These are phyloP conservation scores for Phalaenopsis equestris DNA, from an alignment of 106 monocot genomes.

Conservation along the genomic window DNA sequence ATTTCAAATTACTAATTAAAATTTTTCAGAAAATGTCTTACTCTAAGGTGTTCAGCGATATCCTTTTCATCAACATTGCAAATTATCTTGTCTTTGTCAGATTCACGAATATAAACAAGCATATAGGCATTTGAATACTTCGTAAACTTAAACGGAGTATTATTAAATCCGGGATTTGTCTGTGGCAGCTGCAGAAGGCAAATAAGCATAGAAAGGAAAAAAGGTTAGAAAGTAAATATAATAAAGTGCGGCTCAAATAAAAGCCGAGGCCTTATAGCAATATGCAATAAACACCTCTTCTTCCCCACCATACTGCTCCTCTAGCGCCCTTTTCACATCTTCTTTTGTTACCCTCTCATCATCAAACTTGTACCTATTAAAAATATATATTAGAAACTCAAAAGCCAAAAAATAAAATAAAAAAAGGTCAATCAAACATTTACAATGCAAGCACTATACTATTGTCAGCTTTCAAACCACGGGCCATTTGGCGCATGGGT, in stretches of 20 bases:
- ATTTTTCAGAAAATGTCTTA: slow-evolving; percentile 7
- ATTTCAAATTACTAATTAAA: neutral
- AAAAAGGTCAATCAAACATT: neutral
- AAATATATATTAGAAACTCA: neutral
- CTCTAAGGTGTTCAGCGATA: slow-evolving; percentile 75
- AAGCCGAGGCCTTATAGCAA: neutral
- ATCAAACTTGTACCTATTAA: slow-evolving; percentile 82
- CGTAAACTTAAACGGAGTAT: slow-evolving; percentile 72
- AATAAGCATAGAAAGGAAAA: neutral
- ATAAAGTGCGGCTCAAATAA: neutral
- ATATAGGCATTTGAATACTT: slow-evolving; percentile 91
- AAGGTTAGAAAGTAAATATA: neutral
- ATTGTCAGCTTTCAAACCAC: neutral
- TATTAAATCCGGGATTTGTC: slow-evolving; percentile 70
- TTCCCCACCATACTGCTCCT: slow-evolving; percentile 93
- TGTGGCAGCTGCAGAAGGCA: slow-evolving; percentile 44
- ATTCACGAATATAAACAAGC: slow-evolving; percentile 80
- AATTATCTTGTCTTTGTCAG: slow-evolving; percentile 78
- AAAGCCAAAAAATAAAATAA: neutral
- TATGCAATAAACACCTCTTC: slow-evolving; percentile 46
- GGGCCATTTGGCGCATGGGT: neutral
- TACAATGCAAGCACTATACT: neutral
- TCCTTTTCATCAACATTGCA: slow-evolving; percentile 86
- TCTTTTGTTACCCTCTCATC: slow-evolving; percentile 94
- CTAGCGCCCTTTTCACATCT: slow-evolving; percentile 68